Evolutionary conservation across 257 asterid species (phyloP).

Genomic region (Capsicum pubescens): DNA sequence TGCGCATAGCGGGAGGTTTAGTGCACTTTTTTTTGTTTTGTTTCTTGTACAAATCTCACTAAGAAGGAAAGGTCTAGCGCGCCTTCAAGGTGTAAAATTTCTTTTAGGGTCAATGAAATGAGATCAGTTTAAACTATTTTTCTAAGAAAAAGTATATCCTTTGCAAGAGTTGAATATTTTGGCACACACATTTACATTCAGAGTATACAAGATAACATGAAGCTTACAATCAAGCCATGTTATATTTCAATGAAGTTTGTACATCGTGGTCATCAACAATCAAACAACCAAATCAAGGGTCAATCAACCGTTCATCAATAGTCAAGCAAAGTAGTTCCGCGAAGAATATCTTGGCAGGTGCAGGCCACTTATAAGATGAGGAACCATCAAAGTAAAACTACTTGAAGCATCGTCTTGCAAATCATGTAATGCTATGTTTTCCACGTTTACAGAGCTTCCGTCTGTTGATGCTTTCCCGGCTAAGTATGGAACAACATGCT

Average conservation of each 20-base stretch:
- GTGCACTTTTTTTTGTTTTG: neutral
- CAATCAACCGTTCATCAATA: slow-evolving; percentile 29
- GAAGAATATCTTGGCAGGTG: slow-evolving; percentile 46
- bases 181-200: neutral
- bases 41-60: too few species aligned
- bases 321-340: slow-evolving; percentile 48
- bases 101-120: too few species aligned
- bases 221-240: slow-evolving; percentile 39
- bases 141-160: too few species aligned
- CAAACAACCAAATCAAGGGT: neutral
- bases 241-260: neutral
- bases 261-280: neutral
- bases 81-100: neutral
- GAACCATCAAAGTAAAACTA: slow-evolving; percentile 38
- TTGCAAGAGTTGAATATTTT: neutral
- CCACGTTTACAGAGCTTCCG: neutral
- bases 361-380: slow-evolving; percentile 45
- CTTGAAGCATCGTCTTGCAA: slow-evolving; percentile 23
- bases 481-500: slow-evolving; percentile 70
- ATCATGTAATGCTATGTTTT: neutral
- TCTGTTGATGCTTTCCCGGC: slow-evolving; percentile 37
- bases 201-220: neutral
- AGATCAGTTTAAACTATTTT: too few species aligned
- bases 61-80: too few species aligned
- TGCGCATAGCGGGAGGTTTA: too few species aligned